Evolutionary conservation across 176 grass and related monocot species (phyloP), one percentile per base, ranked within the genome.

Genomic region (Carex kokanica): DNA sequence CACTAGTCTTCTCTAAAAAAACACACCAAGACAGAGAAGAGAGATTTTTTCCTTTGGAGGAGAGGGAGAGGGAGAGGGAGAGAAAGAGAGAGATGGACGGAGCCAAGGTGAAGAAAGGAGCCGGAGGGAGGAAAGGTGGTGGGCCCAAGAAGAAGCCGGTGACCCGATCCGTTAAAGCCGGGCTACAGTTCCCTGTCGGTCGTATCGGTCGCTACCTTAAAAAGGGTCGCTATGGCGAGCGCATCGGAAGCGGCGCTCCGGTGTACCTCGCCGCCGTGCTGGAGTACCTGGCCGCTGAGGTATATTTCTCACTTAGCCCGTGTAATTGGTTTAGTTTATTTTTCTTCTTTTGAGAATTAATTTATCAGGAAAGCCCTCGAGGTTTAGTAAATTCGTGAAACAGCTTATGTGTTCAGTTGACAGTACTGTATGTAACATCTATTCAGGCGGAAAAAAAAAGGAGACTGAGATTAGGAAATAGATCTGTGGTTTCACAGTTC

Each of bases 271-370:
- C 87, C 54, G 77, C 87, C 24, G 87, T 88, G 5, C 75, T 88
- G 4, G 87, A 88, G 53, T 88, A 88, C 55, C 83, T 88, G 11
- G 87, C 87, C n/a, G 87, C 87, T 10, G 87, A 88, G 87, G 87
- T 83, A 82, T 65, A 65, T 82, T 67, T 64, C 38, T 58, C 32
- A 58, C 29, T 18, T 52, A 74, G 18, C 4, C 43, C 10, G 20
- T 51, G 40, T 74, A 40, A 51, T 27, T 56, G 4, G 11, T 78
- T 13, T 78, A 78, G 73, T 53, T 27, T 78, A 78, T 15, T 56
- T 0, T 31, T 18, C 14, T 56, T 2, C 6, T 56, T 43, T 56
- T 54, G 47, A 15, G 51, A 32, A 78, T 78, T 54, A 71, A 56
- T 78, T 78, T 25, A 53, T 68, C 3, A 29, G 23, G 3, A 73